Conservation (phyloP, 208 protist genomes). For the Acanthamoeba lenticulata region DNA sequence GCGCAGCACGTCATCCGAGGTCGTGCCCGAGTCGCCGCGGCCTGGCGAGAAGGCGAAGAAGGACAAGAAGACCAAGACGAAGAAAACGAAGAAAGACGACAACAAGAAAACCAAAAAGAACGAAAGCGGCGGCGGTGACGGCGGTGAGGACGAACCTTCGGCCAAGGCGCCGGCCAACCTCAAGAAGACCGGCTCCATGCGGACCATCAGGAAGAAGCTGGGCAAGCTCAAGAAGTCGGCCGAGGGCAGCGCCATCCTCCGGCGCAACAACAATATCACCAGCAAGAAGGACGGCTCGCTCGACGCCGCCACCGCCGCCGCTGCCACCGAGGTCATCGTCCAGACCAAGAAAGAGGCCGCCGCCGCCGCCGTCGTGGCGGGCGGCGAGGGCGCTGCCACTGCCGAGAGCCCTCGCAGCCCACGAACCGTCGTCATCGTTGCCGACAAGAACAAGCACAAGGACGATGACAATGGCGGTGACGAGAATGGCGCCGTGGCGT, state of each 20-base stretch:
- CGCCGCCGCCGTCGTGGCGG: neutral
- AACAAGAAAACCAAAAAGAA: neutral
- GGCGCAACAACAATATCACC: neutral
- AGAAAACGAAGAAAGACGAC: neutral
- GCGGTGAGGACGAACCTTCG: neutral
- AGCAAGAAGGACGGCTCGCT: neutral
- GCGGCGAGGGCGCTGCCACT: no score
- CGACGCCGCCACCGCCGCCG: neutral
- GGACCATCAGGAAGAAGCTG: constrained; percentile 1
- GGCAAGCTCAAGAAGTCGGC: neutral
- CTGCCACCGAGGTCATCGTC: neutral
- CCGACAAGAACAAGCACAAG: neutral
- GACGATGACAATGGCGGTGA: neutral
- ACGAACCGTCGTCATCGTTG: no score
- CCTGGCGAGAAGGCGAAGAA: neutral
- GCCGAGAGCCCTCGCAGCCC: no score
- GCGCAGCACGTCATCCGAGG: neutral
- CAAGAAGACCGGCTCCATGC: neutral
- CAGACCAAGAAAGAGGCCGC: neutral
- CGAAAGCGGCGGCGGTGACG: neutral
- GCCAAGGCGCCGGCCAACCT: neutral
- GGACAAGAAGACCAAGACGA: neutral
- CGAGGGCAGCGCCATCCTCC: neutral
- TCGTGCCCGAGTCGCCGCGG: neutral
- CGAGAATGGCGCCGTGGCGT: neutral